These are phyloP conservation scores for Neostapfia colusana DNA, from an alignment of 176 grass and related monocot genomes.

Conservation along the genomic window DNA sequence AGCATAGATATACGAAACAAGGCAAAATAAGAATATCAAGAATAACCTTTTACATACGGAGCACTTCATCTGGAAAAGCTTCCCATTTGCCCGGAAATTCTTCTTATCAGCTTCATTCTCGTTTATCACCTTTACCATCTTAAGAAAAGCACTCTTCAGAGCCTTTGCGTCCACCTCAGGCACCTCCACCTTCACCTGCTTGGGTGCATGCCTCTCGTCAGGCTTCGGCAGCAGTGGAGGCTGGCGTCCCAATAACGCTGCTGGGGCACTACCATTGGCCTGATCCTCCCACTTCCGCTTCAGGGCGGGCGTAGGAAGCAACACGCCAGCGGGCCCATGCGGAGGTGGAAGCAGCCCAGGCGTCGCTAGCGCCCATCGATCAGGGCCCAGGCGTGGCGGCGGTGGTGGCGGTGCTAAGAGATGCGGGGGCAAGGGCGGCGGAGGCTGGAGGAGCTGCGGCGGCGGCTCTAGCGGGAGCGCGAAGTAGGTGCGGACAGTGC, in stretches of 20 bases:
- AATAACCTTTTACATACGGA: conserved; percentile 74
- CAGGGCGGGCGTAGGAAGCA: conserved; percentile 9
- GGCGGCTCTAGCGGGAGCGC: conserved; percentile 73
- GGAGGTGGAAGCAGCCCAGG: not conserved
- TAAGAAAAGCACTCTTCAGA: conserved; percentile 78
- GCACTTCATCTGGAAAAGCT: conserved; percentile 64
- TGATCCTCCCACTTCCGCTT: conserved; percentile 59
- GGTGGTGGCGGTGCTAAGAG: conserved; percentile 29
- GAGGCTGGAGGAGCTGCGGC: conserved; percentile 42
- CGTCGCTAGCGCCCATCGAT: conserved; percentile 25
- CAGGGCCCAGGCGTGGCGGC: not conserved
- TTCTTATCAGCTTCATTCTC: conserved; percentile 56
- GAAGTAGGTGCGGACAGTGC: conserved; percentile 85
- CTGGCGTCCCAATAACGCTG: conserved; percentile 31
- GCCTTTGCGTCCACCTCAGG: conserved; percentile 45
- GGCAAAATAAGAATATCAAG: not conserved
- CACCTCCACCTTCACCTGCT: conserved; percentile 48
- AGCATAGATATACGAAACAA: conserved; percentile 1
- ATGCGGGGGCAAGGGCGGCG: conserved; percentile 15
- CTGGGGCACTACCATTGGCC: conserved; percentile 27
- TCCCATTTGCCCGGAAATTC: conserved; percentile 71
- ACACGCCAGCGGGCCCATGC: not conserved
- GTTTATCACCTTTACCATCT: conserved; percentile 74
- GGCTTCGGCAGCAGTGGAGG: conserved; percentile 34
- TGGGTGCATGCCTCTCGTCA: conserved; percentile 28